phyloP scores from a whole-genome alignment of 2,329 filamentous ascomycete species.

The Akanthomyces uredinophilus region DNA sequence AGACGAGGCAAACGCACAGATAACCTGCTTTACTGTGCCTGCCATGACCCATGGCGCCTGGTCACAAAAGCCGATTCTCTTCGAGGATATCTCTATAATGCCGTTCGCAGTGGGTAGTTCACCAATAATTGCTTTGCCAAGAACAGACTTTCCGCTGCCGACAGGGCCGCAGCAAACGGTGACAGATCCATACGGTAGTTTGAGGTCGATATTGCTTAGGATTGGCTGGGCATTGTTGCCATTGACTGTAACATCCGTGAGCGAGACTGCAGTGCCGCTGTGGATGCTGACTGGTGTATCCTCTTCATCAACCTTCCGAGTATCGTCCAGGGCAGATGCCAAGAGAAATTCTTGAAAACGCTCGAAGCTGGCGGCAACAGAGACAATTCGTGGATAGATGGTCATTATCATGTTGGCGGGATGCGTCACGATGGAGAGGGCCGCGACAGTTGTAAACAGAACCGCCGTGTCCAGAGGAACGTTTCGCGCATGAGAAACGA shows the following conservation, averaged over 20 bases:
- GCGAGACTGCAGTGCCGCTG: background rate
- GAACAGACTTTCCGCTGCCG: constrained; percentile 13
- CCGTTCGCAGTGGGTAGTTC: background rate
- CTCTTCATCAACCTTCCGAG: background rate
- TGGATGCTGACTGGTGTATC: background rate
- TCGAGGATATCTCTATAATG: background rate
- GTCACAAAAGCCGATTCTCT: constrained; percentile 10
- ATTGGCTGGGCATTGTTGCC: background rate
- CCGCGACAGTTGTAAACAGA: constrained; percentile 10
- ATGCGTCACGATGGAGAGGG: constrained; percentile 15
- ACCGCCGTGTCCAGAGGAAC: constrained; percentile 4
- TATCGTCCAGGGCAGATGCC: background rate
- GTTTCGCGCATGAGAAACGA: background rate
- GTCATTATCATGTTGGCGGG: constrained; percentile 21
- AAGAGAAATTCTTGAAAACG: constrained; percentile 9
- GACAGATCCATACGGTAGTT: background rate
- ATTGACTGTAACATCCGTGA: background rate
- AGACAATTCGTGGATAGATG: constrained; percentile 14
- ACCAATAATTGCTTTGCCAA: constrained; percentile 4
- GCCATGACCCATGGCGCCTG: constrained; percentile 8
- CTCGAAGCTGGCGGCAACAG: constrained; percentile 10
- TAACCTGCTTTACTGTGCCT: constrained; percentile 8
- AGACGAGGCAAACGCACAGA: background rate
- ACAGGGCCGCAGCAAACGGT: constrained; percentile 12
- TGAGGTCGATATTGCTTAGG: background rate